Evolutionary conservation across 805 yeast species (phyloP).

Genomic region (Candida arabinofermentans): DNA sequence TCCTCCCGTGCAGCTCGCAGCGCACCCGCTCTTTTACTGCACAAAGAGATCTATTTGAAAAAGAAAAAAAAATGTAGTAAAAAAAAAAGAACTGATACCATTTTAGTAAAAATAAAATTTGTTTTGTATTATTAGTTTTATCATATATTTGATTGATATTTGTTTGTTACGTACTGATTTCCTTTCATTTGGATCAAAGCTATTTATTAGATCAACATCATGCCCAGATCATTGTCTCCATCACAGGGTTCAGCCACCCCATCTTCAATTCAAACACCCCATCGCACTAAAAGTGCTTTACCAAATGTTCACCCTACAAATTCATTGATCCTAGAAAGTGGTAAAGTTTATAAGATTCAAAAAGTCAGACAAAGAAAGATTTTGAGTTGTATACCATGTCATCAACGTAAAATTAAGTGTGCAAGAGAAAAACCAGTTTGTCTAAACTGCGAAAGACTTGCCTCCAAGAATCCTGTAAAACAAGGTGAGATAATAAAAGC

Average conservation of each 20-base stretch:
- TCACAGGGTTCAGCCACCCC: slow-evolving; percentile 1
- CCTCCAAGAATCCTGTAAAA: slow-evolving; percentile 16
- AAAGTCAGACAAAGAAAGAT: slow-evolving; percentile 58
- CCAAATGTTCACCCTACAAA: slow-evolving; percentile 24
- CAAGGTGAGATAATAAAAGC: slow-evolving; percentile 13
- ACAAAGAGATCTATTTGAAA: no score
- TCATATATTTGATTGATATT: no score
- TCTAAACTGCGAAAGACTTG: slow-evolving; percentile 42
- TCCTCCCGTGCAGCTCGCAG: no score
- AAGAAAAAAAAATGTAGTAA: no score
- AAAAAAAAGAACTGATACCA: no score
- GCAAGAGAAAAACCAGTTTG: slow-evolving; percentile 59
- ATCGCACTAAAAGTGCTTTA: slow-evolving; percentile 11
- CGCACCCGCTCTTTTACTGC: no score
- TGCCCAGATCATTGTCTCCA: not conserved
- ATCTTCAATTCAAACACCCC: slow-evolving; percentile 1
- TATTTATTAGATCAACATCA: no score
- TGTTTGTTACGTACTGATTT: no score
- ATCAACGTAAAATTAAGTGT: slow-evolving; percentile 64
- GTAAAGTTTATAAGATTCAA: slow-evolving; percentile 54
- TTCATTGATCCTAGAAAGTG: slow-evolving; percentile 25
- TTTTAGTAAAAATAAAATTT: no score
- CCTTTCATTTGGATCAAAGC: no score
- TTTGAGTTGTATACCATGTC: slow-evolving; percentile 58
- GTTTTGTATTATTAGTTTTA: no score